Percentiles rank a stretch among this genome's conserved stretches.
These are phyloP conservation scores for Suillus subaureus DNA, from an alignment of 768 basidiomycete species.

Conservation along the genomic window DNA sequence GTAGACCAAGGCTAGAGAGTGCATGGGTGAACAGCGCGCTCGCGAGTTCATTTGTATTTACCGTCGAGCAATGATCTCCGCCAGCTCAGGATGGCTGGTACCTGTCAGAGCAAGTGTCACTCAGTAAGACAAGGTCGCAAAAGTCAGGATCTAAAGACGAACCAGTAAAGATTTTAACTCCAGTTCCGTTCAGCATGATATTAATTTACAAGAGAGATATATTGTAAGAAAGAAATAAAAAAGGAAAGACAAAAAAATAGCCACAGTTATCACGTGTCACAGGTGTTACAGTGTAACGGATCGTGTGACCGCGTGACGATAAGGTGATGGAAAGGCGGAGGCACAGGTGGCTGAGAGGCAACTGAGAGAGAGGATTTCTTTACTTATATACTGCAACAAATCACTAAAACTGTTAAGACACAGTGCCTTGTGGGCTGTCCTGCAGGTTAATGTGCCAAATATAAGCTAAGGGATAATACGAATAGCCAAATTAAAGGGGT, in stretches of 20 bases:
- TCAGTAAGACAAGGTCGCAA: neutral
- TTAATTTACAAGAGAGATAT: constrained; percentile 15
- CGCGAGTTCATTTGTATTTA: constrained; percentile 37
- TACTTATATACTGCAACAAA: too few relatives aligned
- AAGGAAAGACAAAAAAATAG: neutral
- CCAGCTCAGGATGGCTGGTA: constrained; percentile 94
- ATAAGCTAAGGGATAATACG: too few relatives aligned
- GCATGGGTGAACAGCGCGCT: constrained; percentile 15
- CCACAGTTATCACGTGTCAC: too few relatives aligned
- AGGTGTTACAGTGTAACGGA: too few relatives aligned
- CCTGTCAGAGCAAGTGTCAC: constrained; percentile 48
- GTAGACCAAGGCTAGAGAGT: constrained; percentile 76
- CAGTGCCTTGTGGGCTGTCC: too few relatives aligned
- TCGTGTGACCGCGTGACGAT: too few relatives aligned
- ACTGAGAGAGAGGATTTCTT: too few relatives aligned
- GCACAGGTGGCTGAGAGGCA: too few relatives aligned
- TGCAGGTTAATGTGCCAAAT: too few relatives aligned
- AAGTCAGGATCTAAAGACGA: constrained; percentile 21
- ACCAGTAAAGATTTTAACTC: constrained; percentile 65
- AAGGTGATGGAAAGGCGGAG: too few relatives aligned
- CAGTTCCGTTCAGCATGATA: constrained; percentile 56
- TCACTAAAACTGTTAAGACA: too few relatives aligned
- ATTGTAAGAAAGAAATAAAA: constrained; percentile 14
- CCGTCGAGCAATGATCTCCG: constrained; percentile 92
- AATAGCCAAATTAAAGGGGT: too few relatives aligned